phyloP scores from a whole-genome alignment of 768 basidiomycete genomes.

The Lactarius indigo region DNA sequence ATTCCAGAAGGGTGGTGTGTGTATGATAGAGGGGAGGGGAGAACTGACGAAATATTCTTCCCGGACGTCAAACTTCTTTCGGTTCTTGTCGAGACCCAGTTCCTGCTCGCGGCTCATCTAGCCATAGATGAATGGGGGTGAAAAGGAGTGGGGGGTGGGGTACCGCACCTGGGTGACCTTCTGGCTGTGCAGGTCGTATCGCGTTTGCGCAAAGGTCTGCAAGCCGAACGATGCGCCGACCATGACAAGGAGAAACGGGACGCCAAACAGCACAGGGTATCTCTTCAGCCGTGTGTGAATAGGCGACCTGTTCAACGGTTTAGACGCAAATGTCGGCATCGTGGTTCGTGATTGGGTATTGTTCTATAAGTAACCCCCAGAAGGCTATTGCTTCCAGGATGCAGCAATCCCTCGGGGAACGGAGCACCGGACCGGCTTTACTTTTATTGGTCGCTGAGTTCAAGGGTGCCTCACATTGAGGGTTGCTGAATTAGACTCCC shows the following conservation, averaged over 20 bases:
- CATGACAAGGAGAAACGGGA: slow-evolving; percentile 83
- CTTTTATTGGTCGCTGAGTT: no score
- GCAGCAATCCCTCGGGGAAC: background rate
- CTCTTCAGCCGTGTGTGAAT: slow-evolving; percentile 30
- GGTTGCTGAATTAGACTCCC: background rate
- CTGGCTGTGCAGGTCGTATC: slow-evolving; percentile 85
- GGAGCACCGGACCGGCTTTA: slow-evolving; percentile 8
- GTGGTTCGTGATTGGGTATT: background rate
- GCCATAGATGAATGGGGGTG: background rate
- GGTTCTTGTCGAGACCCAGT: slow-evolving; percentile 60
- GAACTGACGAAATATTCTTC: slow-evolving; percentile 93
- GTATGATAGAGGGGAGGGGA: background rate
- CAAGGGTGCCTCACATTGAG: no score
- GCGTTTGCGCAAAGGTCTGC: slow-evolving; percentile 78
- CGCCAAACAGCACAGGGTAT: slow-evolving; percentile 73
- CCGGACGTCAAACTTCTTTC: slow-evolving; percentile 85
- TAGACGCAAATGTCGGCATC: slow-evolving; percentile 24
- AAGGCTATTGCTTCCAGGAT: no score
- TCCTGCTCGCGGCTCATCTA: slow-evolving; percentile 78
- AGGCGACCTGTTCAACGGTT: slow-evolving; percentile 14
- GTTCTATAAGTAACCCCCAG: background rate
- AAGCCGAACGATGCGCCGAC: slow-evolving; percentile 85
- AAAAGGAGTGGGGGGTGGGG: no score
- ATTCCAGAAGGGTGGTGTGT: background rate
- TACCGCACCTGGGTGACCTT: slow-evolving; percentile 61